Evolutionary conservation across 73 alveolate species (phyloP).

Genomic region (Urostyla sp.): DNA sequence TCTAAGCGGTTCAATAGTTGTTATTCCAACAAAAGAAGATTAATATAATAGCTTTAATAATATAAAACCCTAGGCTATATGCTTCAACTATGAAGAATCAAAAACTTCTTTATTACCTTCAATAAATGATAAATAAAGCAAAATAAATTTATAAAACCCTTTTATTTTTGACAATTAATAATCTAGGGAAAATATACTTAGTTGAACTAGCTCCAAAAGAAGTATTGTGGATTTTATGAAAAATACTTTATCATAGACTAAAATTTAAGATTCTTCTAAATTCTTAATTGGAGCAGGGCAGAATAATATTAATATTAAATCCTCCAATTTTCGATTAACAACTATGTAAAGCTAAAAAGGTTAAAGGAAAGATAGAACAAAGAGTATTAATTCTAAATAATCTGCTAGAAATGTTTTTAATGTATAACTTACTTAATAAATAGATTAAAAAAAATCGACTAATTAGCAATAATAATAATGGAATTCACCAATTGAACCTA

Average conservation of each 20-base stretch:
- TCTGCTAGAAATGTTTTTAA: neutral
- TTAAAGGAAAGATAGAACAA: no score
- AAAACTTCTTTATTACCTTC: neutral
- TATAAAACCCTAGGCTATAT: neutral
- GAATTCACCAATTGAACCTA: no score
- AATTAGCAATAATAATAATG: no score
- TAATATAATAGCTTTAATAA: neutral
- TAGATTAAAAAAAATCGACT: no score
- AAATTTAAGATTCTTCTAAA: neutral
- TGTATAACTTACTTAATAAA: neutral
- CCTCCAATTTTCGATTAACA: neutral
- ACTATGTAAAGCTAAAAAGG: slow-evolving; percentile 11
- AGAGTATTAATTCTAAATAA: no score
- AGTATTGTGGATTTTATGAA: slow-evolving; percentile 25
- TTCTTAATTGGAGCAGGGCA: neutral
- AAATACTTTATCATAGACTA: slow-evolving; percentile 31
- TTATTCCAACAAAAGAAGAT: neutral
- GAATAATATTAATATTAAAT: neutral
- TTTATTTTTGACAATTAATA: neutral
- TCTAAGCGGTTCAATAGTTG: neutral
- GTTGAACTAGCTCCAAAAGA: slow-evolving; percentile 38
- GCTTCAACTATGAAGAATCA: neutral
- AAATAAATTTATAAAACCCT: neutral
- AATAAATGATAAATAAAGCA: neutral
- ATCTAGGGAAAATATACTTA: no score